Base-by-base conservation (phyloP, 208 protist genomes). In the Acanthamoeba triangularis region DNA sequence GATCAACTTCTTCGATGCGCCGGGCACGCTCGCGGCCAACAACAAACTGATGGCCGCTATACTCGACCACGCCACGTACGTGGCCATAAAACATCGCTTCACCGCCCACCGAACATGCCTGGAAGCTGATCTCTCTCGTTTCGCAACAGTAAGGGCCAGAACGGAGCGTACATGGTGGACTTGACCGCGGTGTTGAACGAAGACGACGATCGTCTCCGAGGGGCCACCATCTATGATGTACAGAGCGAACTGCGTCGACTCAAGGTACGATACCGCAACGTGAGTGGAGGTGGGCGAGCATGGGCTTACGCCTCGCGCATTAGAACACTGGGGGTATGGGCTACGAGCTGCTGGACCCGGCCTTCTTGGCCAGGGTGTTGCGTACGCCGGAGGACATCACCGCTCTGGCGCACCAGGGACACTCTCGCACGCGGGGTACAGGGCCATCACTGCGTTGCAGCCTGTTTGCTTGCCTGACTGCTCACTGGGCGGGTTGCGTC, bases 41-140 rank as follows among this genome's bases (percentile, higher is more conserved):
- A 90, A 90, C 82, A 54, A 65, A 25, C 54, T 90, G 5, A 90
- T 90, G 16, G 82, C 52, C 25, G 82, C 82, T 14, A 90, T 90
- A 13, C 82, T 90, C 16, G 33, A 90, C 16, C 49, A 90, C 49
- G 35, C 74, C 10, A 44, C 74, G 74, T 84, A 84, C 74, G 74
- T 44, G 0, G 23, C 20, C 16, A 90, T 61, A 90, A 28, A 0
- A 37, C 44, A 80, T 3, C 5, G 1, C 56, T 16, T 4, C 14
- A 47, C 30, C 20, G n/a, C n/a, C n/a, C 44, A 47, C 44, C 44
- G n/a, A n/a, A n/a, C n/a, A n/a, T 80, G 56, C 56, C 25, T 74
- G 2, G n/a, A 8, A 11, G n/a, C 13, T 74, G 6, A 35, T n/a
- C n/a, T n/a, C 30, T 6, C 65, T 7, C 4, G 25, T 74, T 74